Percentiles rank a stretch among this genome's conserved stretches.
These are phyloP conservation scores for Trichosanthes truncata DNA, from an alignment of 306 rosid genomes.

Conservation along the genomic window DNA sequence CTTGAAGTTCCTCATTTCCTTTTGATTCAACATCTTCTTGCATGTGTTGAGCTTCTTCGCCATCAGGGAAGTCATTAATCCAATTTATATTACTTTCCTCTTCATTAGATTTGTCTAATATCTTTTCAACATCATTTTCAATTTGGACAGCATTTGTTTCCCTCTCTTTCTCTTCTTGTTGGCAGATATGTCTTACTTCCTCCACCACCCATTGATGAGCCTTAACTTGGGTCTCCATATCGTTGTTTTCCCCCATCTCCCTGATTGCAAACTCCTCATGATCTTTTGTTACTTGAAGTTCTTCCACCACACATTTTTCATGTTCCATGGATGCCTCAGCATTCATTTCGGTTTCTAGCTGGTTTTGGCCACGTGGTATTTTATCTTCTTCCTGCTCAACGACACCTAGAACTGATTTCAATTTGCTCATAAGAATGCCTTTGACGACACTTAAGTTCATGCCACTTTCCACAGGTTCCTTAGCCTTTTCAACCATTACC, in stretches of 20 bases:
- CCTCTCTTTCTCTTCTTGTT: constrained; percentile 29
- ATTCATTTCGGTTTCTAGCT: constrained; percentile 25
- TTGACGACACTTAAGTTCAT: constrained; percentile 13
- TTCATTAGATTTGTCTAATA: constrained; percentile 18
- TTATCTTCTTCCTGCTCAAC: constrained; percentile 23
- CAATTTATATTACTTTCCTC: constrained; percentile 12
- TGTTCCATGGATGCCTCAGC: constrained; percentile 14
- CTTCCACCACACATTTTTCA: constrained; percentile 27
- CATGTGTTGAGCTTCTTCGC: constrained; percentile 25
- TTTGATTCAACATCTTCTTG: constrained; percentile 21
- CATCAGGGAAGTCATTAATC: constrained; percentile 21
- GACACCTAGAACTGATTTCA: constrained; percentile 30
- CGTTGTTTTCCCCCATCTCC: constrained; percentile 22
- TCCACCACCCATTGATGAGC: constrained; percentile 20
- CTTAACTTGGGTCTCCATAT: constrained; percentile 17
- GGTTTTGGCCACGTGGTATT: constrained; percentile 10
- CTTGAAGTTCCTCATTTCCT: constrained; percentile 24
- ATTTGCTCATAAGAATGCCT: constrained; percentile 15
- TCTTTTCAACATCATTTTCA: constrained; percentile 26
- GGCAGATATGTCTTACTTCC: constrained; percentile 15
- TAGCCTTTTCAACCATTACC: constrained; percentile 24
- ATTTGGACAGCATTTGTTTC: constrained; percentile 20
- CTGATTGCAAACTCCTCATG: constrained; percentile 15
- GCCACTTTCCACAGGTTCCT: constrained; percentile 18
- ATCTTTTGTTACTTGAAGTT: constrained; percentile 13